Evolutionary conservation across 108 stramenopile species (phyloP).

Genomic region (Licmophora abbreviata): DNA sequence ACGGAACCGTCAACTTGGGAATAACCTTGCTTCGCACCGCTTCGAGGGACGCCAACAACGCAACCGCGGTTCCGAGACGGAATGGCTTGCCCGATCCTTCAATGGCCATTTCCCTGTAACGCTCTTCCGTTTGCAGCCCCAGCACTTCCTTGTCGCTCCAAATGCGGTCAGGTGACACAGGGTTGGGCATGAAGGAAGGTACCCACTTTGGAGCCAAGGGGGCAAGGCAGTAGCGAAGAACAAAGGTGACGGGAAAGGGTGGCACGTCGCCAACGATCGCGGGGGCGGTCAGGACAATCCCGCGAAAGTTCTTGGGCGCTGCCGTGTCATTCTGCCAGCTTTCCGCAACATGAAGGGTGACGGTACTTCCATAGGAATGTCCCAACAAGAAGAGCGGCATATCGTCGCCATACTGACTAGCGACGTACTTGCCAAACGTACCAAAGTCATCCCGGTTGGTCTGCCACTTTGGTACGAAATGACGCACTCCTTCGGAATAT

Average conservation of each 20-base stretch:
- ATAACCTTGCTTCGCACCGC: slow-evolving; percentile 26
- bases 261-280: slow-evolving; percentile 48
- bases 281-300: slow-evolving; percentile 24
- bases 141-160: slow-evolving; percentile 24
- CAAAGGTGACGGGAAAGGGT: slow-evolving; percentile 22
- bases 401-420: slow-evolving; percentile 8
- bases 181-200: slow-evolving; percentile 58
- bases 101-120: slow-evolving; percentile 13
- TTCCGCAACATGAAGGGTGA: slow-evolving; percentile 24
- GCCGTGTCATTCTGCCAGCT: slow-evolving; percentile 30
- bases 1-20: slow-evolving; percentile 30
- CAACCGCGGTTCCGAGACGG: slow-evolving; percentile 41
- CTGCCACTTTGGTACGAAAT: slow-evolving; percentile 33
- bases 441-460: slow-evolving; percentile 24
- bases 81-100: slow-evolving; percentile 25
- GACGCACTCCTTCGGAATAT: slow-evolving; percentile 37
- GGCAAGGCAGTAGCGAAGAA: slow-evolving; percentile 31
- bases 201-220: slow-evolving; percentile 30
- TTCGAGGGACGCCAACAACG: slow-evolving; percentile 28
- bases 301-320: slow-evolving; percentile 21
- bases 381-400: slow-evolving; percentile 36
- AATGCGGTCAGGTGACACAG: slow-evolving; percentile 37
- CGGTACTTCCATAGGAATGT: slow-evolving; percentile 38
- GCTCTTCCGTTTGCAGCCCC: not conserved
- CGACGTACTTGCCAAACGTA: slow-evolving; percentile 21